Evolutionary conservation across 306 rosid species (phyloP).

Genomic region (Dryas drummondii): DNA sequence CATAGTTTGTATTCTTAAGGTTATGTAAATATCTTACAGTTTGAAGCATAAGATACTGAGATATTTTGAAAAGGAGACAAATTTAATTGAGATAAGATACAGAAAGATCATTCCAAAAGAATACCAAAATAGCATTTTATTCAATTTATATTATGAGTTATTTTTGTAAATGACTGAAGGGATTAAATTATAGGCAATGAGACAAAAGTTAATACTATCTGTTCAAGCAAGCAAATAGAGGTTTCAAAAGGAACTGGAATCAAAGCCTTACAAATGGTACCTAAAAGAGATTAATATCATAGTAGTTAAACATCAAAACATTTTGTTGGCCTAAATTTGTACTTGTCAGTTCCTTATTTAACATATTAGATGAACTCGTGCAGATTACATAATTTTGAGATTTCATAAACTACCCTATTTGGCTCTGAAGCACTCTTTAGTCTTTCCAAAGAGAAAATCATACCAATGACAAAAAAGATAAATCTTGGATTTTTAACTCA

Average conservation of each 20-base stretch:
- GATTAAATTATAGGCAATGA: background rate
- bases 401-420: background rate
- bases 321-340: background rate
- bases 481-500: background rate
- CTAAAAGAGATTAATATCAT: background rate
- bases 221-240: background rate
- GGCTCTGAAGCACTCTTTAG: background rate
- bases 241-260: background rate
- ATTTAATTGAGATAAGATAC: background rate
- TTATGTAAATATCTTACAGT: no score
- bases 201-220: background rate
- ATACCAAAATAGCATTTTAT: background rate
- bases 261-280: background rate
- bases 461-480: conserved; percentile 16
- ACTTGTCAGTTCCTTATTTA: background rate
- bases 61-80: no score
- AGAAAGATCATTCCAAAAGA: background rate
- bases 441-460: conserved; percentile 12
- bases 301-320: background rate
- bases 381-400: background rate
- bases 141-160: background rate
- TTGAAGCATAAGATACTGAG: no score
- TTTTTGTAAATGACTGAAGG: background rate
- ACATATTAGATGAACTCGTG: background rate
- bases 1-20: no score